A percentile compares a stretch with the other conserved stretches of the same genome.
phyloP scores from a whole-genome alignment of 176 grass and related monocot species.

The Triticum dicoccoides region DNA sequence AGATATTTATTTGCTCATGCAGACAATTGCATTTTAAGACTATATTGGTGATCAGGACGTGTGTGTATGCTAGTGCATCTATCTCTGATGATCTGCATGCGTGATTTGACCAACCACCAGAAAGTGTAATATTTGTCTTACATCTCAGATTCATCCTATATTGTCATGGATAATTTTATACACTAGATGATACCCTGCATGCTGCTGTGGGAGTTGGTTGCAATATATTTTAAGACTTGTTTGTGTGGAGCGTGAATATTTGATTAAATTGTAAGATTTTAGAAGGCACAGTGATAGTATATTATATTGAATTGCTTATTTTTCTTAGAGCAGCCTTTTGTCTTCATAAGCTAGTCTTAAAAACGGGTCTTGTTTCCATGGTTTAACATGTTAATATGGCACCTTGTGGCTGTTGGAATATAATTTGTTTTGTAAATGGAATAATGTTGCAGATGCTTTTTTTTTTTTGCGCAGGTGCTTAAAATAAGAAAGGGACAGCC shows the following conservation, averaged over 20 bases:
- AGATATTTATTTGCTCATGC: background rate
- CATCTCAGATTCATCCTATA: background rate
- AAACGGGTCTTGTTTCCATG: background rate
- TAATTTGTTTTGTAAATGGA: conserved; percentile 19
- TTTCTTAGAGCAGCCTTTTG: background rate
- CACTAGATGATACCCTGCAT: background rate
- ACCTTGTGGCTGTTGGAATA: conserved; percentile 15
- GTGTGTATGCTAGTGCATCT: background rate
- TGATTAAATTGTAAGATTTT: too few species aligned
- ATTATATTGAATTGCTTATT: background rate
- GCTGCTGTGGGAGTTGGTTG: too few species aligned
- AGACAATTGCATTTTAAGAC: background rate
- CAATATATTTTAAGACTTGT: too few species aligned
- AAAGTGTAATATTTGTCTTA: background rate
- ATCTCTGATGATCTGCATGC: background rate
- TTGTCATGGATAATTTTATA: background rate
- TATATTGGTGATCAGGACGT: background rate
- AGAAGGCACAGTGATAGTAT: background rate
- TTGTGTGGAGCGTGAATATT: too few species aligned
- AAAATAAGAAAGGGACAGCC: conserved; percentile 75
- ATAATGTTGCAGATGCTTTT: conserved; percentile 9
- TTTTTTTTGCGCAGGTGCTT: conserved; percentile 45
- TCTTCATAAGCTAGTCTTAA: background rate
- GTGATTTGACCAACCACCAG: background rate
- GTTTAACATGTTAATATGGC: conserved; percentile 11